Evolutionary conservation across 805 yeast species (phyloP).

Genomic region (Teunomyces gatunensis): DNA sequence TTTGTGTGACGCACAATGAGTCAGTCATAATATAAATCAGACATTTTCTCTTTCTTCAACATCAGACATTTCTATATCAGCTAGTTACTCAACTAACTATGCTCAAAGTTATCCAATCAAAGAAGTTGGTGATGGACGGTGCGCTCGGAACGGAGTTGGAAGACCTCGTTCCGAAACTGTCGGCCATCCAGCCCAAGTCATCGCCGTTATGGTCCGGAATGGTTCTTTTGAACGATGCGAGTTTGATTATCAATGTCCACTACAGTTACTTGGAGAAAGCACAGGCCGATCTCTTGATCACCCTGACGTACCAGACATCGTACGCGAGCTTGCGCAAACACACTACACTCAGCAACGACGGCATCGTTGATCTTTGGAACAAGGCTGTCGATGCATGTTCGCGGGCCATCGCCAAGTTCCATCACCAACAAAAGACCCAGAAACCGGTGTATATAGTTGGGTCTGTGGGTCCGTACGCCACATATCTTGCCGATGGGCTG

Average conservation of each 20-base stretch:
- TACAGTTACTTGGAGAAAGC: constrained; percentile 42
- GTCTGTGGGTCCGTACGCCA: constrained; percentile 77
- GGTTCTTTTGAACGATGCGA: constrained; percentile 45
- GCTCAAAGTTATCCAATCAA: neutral
- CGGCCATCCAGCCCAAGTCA: constrained; percentile 18
- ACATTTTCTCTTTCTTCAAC: neutral
- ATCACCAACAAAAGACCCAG: neutral
- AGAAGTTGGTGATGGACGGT: constrained; percentile 13
- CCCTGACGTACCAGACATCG: constrained; percentile 63
- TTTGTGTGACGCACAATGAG: neutral
- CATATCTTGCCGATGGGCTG: constrained; percentile 61
- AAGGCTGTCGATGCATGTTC: constrained; percentile 22
- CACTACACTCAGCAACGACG: constrained; percentile 15
- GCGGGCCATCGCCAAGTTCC: constrained; percentile 12
- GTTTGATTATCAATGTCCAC: constrained; percentile 47
- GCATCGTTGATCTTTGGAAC: constrained; percentile 19
- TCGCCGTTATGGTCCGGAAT: constrained; percentile 62
- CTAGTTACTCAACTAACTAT: constrained; percentile 3
- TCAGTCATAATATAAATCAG: neutral
- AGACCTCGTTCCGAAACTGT: constrained; percentile 15
- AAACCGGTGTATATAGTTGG: constrained; percentile 46
- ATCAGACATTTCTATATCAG: neutral
- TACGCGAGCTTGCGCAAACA: constrained; percentile 33
- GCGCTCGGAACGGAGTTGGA: constrained; percentile 16
- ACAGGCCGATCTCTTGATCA: constrained; percentile 55